Conservation (phyloP, 139 green algal genomes). For the Ettlia oleoabundans region DNA sequence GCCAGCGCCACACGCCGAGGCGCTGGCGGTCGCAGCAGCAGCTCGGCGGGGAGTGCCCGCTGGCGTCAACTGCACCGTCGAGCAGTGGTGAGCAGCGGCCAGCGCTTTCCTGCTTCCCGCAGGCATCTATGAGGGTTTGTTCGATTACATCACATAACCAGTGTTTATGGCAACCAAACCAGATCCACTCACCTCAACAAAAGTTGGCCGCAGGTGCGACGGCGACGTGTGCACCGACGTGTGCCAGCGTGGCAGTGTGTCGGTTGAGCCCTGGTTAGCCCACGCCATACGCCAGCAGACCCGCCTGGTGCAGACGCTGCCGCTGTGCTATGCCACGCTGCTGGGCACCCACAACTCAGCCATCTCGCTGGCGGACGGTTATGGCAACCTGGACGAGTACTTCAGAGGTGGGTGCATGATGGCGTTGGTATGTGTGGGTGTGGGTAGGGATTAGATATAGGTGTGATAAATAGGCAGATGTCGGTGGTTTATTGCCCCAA, state of each 20-base stretch:
- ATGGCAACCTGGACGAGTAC: conserved; percentile 72
- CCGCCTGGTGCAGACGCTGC: conserved; percentile 48
- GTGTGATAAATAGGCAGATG: no score
- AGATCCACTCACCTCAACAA: neutral
- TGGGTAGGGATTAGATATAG: no score
- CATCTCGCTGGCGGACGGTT: conserved; percentile 81
- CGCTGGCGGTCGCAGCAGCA: neutral
- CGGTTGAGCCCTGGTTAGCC: conserved; percentile 60
- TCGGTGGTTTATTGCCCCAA: no score
- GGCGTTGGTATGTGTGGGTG: neutral
- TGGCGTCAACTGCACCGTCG: conserved; percentile 45
- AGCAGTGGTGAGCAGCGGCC: conserved; percentile 42
- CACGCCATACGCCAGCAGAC: conserved; percentile 55
- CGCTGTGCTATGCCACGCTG: conserved; percentile 58
- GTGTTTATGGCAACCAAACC: neutral
- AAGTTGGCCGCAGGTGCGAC: conserved; percentile 65
- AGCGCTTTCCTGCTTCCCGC: neutral
- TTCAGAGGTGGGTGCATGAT: conserved; percentile 40
- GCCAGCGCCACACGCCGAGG: neutral
- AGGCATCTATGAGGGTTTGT: no score
- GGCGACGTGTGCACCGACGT: conserved; percentile 62
- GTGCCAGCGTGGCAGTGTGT: conserved; percentile 65
- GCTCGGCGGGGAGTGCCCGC: conserved; percentile 44
- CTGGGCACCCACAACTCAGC: conserved; percentile 80
- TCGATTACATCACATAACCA: no score